phyloP scores from a whole-genome alignment of 495 filamentous ascomycete species.

The Durotheca rogersii region DNA sequence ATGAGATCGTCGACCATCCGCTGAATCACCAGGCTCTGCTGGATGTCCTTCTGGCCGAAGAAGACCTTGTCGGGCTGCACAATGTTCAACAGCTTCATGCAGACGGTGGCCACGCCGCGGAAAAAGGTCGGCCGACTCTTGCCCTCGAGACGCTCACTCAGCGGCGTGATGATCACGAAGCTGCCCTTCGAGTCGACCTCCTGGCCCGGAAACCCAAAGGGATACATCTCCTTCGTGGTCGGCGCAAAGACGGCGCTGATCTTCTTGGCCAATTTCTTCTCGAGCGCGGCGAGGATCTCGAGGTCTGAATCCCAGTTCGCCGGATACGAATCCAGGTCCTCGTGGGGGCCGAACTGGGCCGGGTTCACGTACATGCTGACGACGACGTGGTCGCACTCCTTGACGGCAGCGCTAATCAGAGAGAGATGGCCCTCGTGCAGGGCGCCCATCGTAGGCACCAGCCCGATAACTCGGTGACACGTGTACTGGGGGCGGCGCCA shows the following conservation, averaged over 20 bases:
- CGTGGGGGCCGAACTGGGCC: slow-evolving; percentile 88
- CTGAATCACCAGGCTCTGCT: slow-evolving; percentile 89
- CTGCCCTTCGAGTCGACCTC: slow-evolving; percentile 74
- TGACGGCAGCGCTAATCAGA: slow-evolving; percentile 80
- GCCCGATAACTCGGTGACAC: slow-evolving; percentile 70
- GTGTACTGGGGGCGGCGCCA: slow-evolving; percentile 68
- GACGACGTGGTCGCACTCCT: slow-evolving; percentile 79
- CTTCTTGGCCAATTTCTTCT: slow-evolving; percentile 66
- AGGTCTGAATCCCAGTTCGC: slow-evolving; percentile 84
- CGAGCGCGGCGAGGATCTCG: slow-evolving; percentile 62
- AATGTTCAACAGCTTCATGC: slow-evolving; percentile 96
- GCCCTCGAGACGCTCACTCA: slow-evolving; percentile 79
- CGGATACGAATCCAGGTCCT: slow-evolving; percentile 86
- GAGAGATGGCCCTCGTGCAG: slow-evolving; percentile 89
- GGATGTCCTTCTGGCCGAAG: slow-evolving; percentile 97
- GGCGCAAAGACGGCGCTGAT: slow-evolving; percentile 86
- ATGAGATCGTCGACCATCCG: slow-evolving; percentile 87
- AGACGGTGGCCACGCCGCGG: slow-evolving; percentile 91
- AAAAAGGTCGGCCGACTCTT: slow-evolving; percentile 91
- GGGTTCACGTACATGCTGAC: slow-evolving; percentile 95
- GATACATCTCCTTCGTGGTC: slow-evolving; percentile 82
- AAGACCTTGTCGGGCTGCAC: slow-evolving; percentile 85
- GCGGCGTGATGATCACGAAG: slow-evolving; percentile 89
- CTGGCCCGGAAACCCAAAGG: slow-evolving; percentile 76
- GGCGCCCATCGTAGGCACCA: slow-evolving; percentile 97